Evolutionary conservation across 2,329 filamentous ascomycete species (phyloP).

Genomic region (Fusarium hostae): DNA sequence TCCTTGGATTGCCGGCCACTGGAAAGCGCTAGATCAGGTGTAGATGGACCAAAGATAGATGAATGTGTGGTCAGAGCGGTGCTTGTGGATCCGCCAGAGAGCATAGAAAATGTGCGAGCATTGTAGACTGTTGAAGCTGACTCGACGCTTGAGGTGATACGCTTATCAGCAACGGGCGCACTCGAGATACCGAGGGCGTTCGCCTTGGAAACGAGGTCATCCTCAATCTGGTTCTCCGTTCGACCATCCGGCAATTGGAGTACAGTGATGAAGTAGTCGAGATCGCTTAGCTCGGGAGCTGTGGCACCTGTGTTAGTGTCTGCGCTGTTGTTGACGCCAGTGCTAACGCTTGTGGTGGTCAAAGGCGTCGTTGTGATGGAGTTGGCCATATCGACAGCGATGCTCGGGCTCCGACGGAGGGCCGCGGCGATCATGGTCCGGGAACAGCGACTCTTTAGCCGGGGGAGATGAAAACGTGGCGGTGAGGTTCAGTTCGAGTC

Average conservation of each 20-base stretch:
- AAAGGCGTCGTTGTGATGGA: slow-evolving; percentile 29
- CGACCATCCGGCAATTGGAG: slow-evolving; percentile 48
- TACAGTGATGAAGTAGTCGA: slow-evolving; percentile 54
- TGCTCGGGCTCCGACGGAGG: slow-evolving; percentile 32
- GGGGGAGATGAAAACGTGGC: slow-evolving; percentile 13
- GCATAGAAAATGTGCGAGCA: slow-evolving; percentile 58
- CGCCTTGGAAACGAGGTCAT: slow-evolving; percentile 50
- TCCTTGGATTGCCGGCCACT: slow-evolving; percentile 49
- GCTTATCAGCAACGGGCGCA: slow-evolving; percentile 47
- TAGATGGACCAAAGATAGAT: slow-evolving; percentile 50
- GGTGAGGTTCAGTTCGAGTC: slow-evolving; percentile 27
- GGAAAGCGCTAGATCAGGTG: slow-evolving; percentile 40
- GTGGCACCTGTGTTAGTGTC: slow-evolving; percentile 27
- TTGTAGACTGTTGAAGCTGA: slow-evolving; percentile 57
- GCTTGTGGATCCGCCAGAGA: slow-evolving; percentile 54
- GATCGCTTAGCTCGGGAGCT: slow-evolving; percentile 55
- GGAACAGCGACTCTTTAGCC: slow-evolving; percentile 19
- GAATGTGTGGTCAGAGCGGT: slow-evolving; percentile 57
- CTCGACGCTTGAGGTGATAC: slow-evolving; percentile 54
- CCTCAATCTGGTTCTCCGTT: slow-evolving; percentile 55
- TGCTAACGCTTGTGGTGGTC: slow-evolving; percentile 28
- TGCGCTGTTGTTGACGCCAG: slow-evolving; percentile 22
- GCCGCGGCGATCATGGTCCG: slow-evolving; percentile 32
- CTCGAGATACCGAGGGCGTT: slow-evolving; percentile 51
- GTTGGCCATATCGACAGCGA: slow-evolving; percentile 36